phyloP scores from a whole-genome alignment of 805 yeast species.

The Ogataea siamensis region DNA sequence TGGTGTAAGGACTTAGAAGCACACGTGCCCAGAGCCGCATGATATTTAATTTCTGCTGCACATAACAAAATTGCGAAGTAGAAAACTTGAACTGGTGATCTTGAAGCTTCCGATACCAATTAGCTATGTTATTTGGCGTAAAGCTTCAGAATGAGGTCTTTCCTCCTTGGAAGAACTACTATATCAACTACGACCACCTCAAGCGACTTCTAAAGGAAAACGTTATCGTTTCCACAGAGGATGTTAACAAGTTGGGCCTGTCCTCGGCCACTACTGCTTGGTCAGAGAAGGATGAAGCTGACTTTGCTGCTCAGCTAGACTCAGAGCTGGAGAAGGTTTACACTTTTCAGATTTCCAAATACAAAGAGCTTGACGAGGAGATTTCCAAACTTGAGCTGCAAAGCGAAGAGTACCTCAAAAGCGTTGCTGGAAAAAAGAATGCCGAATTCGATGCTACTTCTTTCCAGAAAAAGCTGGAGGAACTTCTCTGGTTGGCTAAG shows the following conservation, averaged over 20 bases:
- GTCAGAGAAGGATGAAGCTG: slow-evolving; percentile 70
- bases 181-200: slow-evolving; percentile 62
- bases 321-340: slow-evolving; percentile 74
- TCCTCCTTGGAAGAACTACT: slow-evolving; percentile 82
- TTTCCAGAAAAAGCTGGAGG: slow-evolving; percentile 72
- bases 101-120: not conserved
- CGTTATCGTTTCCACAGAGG: slow-evolving; percentile 30
- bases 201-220: slow-evolving; percentile 71
- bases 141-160: slow-evolving; percentile 78
- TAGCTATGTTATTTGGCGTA: slow-evolving; percentile 79
- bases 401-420: slow-evolving; percentile 42
- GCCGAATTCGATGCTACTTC: slow-evolving; percentile 51
- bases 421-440: slow-evolving; percentile 23
- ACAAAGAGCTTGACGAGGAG: slow-evolving; percentile 61
- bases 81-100: not conserved
- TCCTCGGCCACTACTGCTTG: slow-evolving; percentile 38
- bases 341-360: slow-evolving; percentile 65
- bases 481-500: slow-evolving; percentile 68
- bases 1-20: not conserved
- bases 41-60: slow-evolving; percentile 9
- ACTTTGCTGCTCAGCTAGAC: slow-evolving; percentile 66
- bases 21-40: slow-evolving; percentile 9
- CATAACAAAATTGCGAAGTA: not conserved
- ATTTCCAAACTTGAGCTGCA: slow-evolving; percentile 62
- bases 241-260: slow-evolving; percentile 14